Conservation (phyloP, 345 rosid species). For the Lenwebbia sp. region DNA sequence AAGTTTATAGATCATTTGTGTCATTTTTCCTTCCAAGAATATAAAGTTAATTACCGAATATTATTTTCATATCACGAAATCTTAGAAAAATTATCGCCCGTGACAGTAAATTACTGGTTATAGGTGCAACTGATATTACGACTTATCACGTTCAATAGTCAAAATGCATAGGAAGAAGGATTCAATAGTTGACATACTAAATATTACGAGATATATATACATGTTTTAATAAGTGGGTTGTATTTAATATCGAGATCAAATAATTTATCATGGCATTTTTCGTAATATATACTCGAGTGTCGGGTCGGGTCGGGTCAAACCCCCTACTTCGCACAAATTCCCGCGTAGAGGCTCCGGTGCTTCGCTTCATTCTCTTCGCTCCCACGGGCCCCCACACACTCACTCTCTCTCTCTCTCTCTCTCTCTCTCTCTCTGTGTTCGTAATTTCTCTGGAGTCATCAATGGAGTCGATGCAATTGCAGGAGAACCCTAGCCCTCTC, state of each 20-base stretch:
- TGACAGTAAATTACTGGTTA: neutral
- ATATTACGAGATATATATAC: too few species aligned
- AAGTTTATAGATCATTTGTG: too few species aligned
- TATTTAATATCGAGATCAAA: neutral
- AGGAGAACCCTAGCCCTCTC: slow-evolving; percentile 7
- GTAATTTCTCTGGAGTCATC: neutral
- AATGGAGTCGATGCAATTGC: neutral
- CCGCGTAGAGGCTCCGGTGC: neutral
- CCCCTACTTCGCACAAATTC: neutral
- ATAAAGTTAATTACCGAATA: neutral
- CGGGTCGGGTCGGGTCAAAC: neutral
- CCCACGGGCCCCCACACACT: neutral
- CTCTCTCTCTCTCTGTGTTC: neutral
- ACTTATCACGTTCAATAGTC: neutral
- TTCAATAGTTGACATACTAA: too few species aligned
- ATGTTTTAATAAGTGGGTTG: neutral
- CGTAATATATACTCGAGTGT: neutral
- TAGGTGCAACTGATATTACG: neutral
- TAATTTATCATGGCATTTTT: neutral
- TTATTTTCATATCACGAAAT: neutral
- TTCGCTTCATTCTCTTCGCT: neutral
- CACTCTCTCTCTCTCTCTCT: neutral
- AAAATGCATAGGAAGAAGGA: too few species aligned
- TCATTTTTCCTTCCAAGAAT: too few species aligned
- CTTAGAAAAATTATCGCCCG: neutral